Percentiles rank a stretch among this genome's conserved stretches.
phyloP scores from a whole-genome alignment of 306 rosid species.

The Argentina anserina region DNA sequence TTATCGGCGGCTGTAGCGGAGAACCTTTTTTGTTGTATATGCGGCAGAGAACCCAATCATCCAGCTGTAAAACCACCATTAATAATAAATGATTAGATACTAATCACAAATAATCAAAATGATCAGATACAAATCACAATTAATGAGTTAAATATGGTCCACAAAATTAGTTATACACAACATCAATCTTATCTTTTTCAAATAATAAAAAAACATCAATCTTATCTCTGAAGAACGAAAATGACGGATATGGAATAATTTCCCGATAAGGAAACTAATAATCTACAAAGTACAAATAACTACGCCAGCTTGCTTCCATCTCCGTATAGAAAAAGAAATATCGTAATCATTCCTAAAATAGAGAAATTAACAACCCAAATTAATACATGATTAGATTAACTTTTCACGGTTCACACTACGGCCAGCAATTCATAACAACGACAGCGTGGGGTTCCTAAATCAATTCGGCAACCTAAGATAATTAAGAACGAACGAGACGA shows the following conservation, averaged over 20 bases:
- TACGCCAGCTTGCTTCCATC: neutral
- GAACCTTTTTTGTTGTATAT: slow-evolving; percentile 87
- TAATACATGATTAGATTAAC: neutral
- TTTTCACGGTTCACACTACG: neutral
- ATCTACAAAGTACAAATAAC: neutral
- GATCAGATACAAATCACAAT: neutral
- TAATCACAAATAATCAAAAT: slow-evolving; percentile 27
- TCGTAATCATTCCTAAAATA: neutral
- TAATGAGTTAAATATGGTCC: neutral
- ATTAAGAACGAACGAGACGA: slow-evolving; percentile 9
- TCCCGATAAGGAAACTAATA: slow-evolving; percentile 17
- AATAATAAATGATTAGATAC: neutral
- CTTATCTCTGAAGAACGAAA: neutral
- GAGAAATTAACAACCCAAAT: neutral
- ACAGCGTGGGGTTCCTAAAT: slow-evolving; percentile 7
- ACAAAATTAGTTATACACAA: neutral
- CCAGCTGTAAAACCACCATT: slow-evolving; percentile 66
- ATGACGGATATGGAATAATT: slow-evolving; percentile 26
- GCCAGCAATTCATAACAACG: slow-evolving; percentile 10
- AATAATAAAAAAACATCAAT: neutral
- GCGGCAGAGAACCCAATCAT: slow-evolving; percentile 96
- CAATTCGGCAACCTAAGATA: neutral
- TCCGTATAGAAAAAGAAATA: neutral
- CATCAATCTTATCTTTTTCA: slow-evolving; percentile 1
- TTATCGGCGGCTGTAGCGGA: neutral